Evolutionary conservation across 1,139 yeast genomes (phyloP), one percentile per base, ranked within the genome.

Genomic region (Blastobotrys proliferans): DNA sequence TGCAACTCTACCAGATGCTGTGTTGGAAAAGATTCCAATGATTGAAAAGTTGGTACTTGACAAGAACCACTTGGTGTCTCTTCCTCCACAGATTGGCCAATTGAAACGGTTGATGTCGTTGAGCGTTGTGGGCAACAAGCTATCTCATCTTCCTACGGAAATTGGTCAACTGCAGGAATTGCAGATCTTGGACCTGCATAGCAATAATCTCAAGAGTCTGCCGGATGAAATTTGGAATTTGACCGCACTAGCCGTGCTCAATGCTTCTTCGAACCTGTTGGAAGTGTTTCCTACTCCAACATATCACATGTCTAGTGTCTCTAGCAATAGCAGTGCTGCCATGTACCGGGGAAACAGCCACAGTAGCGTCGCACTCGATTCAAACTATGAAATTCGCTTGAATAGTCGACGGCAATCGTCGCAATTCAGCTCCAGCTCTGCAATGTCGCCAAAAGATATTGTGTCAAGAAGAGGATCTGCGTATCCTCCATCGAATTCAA

Each of bases 221-320:
- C 90, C 94, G 0, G 74, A 73, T 29, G 80, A 76, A 21, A 74
- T 86, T 37, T 86, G 87, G 86, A 69, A 73, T 45, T 69, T 83
- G 61, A 73, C 70, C 25, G 70, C 76, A 0, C 70, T 84, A 56
- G 73, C 75, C 4, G 66, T 67, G 4, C 70, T 88, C 52, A 92
- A 94, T 62, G 72, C 85, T 2, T 81, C 96, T 0, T 86, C 96
- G 0, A 92, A 94, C 57, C 71, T 83, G 50, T 69, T 92, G 34
- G 78, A 76, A 14, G 59, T 74, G 1, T 79, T 85, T 53, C 94
- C 92, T 1, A 75, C 77, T 47, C 62, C 61, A 5, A 47, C 47
- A 16, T 39, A 41, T 26, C 57, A 53, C 33, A 44, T 43, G 29
- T 43, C 49, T n/a, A 48, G 56, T 35, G 48, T 54, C 10, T 41